These are phyloP conservation scores for Liriodendron chinense DNA, from an alignment of 164 flowering plant genomes.

Conservation along the genomic window DNA sequence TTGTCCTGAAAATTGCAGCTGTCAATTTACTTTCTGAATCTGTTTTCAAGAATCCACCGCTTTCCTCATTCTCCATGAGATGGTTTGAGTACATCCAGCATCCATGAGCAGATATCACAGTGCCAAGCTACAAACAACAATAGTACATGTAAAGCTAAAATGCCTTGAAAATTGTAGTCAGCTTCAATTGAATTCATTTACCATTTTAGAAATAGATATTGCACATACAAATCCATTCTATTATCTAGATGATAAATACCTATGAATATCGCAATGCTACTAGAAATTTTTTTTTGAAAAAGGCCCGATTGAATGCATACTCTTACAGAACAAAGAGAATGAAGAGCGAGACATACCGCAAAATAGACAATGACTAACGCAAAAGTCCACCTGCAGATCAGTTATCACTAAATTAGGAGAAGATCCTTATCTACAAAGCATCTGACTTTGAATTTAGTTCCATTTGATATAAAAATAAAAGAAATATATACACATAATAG, in stretches of 20 bases:
- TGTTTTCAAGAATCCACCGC: neutral
- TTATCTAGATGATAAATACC: neutral
- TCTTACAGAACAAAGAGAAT: neutral
- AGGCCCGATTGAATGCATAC: neutral
- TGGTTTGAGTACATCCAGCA: slow-evolving; percentile 21
- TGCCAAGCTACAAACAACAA: slow-evolving; percentile 37
- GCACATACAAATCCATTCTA: neutral
- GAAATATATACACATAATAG: no score
- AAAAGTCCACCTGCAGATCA: slow-evolving; percentile 86
- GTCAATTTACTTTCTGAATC: slow-evolving; percentile 14
- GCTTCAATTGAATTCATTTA: neutral
- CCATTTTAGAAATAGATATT: neutral
- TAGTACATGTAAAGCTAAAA: neutral
- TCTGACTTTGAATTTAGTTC: no score
- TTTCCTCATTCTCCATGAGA: slow-evolving; percentile 13
- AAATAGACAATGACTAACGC: slow-evolving; percentile 65
- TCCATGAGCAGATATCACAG: slow-evolving; percentile 49
- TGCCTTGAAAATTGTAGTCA: neutral
- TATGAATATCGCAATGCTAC: neutral
- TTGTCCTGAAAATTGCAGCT: slow-evolving; percentile 15
- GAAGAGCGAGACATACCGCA: slow-evolving; percentile 41
- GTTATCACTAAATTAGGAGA: slow-evolving; percentile 3
- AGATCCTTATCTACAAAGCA: no score
- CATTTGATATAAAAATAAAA: no score
- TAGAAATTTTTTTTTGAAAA: neutral